Percentiles rank a stretch among this genome's conserved stretches.
Evolutionary conservation across 768 basidiomycete genomes (phyloP).

Genomic region (Mycena amicta): DNA sequence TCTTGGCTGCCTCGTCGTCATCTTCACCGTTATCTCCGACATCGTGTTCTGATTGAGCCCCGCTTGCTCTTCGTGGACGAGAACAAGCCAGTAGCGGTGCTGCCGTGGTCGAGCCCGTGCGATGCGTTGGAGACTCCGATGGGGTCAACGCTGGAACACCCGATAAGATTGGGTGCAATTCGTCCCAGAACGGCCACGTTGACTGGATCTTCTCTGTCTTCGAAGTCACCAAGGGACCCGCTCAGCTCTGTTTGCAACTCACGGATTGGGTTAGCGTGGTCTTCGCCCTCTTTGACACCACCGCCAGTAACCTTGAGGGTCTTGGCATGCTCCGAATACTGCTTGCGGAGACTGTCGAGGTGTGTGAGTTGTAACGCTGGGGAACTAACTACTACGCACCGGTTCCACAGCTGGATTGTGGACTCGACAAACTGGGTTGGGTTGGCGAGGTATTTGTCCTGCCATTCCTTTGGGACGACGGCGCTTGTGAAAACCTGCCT

Average conservation of each 20-base stretch:
- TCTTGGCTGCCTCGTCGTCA: not conserved
- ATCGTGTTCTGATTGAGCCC: not conserved
- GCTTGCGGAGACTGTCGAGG: no score
- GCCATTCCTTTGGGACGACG: no score
- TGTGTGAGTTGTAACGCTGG: no score
- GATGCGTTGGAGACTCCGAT: not conserved
- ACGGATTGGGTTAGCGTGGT: not conserved
- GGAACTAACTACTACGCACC: no score
- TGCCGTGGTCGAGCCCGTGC: not conserved
- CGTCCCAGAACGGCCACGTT: not conserved
- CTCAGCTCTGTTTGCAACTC: no score
- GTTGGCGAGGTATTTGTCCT: no score
- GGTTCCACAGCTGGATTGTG: no score
- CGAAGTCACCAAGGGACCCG: not conserved
- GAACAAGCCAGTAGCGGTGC: not conserved
- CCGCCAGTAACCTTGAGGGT: slow-evolving; percentile 32
- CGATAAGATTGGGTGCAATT: not conserved
- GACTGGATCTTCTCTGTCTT: not conserved
- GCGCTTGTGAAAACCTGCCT: no score
- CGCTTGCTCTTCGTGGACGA: not conserved
- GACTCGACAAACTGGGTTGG: no score
- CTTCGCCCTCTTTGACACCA: not conserved
- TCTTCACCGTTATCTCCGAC: not conserved
- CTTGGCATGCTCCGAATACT: no score
- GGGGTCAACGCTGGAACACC: not conserved